Conservation (phyloP, 306 rosid species). For the Gleditsia sinensis region DNA sequence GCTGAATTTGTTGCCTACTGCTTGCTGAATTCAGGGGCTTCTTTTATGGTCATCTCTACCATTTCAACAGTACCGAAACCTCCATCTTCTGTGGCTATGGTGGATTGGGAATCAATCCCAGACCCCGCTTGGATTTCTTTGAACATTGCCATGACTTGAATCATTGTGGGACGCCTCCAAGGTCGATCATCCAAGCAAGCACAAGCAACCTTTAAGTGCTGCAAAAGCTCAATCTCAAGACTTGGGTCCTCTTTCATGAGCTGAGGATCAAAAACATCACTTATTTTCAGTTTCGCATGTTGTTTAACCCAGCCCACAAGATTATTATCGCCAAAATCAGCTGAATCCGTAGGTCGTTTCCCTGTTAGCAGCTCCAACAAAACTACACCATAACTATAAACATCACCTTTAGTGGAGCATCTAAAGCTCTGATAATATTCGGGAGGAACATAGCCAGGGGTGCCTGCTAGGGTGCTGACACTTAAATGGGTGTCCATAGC, state of each 20-base stretch:
- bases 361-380: conserved; percentile 90
- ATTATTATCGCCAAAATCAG: conserved; percentile 94
- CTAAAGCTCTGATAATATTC: conserved; percentile 97
- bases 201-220: conserved; percentile 82
- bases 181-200: conserved; percentile 89
- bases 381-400: conserved; percentile 92
- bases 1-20: conserved; percentile 38
- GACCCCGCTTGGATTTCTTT: conserved; percentile 94
- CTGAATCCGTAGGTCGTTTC: conserved; percentile 82
- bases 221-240: conserved; percentile 80
- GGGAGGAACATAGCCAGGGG: conserved; percentile 97
- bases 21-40: conserved; percentile 75
- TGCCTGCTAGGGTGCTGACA: conserved; percentile 94
- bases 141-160: conserved; percentile 88
- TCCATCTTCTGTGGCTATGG: conserved; percentile 65
- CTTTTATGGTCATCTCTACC: conserved; percentile 90
- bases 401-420: conserved; percentile 91
- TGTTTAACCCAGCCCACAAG: conserved; percentile 99
- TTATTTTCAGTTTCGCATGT: conserved; percentile 75
- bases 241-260: conserved; percentile 84
- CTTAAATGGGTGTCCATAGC: conserved; percentile 98
- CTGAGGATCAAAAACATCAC: conserved; percentile 80
- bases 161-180: conserved; percentile 84
- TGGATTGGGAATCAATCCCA: conserved; percentile 83
- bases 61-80: conserved; percentile 61